Percentiles rank a stretch among this genome's conserved stretches.
These are phyloP conservation scores for Lecanicillium sp. DNA, from an alignment of 2,329 filamentous ascomycete genomes.

Conservation along the genomic window DNA sequence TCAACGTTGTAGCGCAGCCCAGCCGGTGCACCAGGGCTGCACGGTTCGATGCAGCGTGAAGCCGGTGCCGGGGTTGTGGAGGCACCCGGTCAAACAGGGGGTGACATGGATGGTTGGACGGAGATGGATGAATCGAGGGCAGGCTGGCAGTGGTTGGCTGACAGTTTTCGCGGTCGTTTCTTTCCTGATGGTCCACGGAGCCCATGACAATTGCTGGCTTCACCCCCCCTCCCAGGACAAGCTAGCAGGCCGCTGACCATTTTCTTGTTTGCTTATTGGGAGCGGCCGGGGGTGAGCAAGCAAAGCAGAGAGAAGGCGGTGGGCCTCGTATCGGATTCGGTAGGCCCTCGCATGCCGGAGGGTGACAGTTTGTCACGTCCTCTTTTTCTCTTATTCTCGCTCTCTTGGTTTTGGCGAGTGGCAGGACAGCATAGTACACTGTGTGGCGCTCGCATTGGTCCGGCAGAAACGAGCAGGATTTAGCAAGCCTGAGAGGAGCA, in stretches of 20 bases:
- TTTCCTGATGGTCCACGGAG: neutral
- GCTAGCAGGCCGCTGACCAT: neutral
- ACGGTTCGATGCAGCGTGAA: neutral
- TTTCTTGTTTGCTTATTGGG: neutral
- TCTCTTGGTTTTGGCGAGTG: neutral
- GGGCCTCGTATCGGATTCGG: too few species aligned
- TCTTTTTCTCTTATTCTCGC: too few species aligned
- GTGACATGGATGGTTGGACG: neutral
- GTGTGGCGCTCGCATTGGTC: neutral
- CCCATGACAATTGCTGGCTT: neutral
- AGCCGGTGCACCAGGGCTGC: neutral
- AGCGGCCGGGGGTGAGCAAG: too few species aligned
- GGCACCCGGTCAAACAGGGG: too few species aligned
- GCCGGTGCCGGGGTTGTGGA: too few species aligned
- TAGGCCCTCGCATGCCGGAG: too few species aligned
- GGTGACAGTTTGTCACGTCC: too few species aligned
- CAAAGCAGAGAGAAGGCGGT: neutral
- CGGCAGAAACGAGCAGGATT: too few species aligned
- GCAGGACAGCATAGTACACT: neutral
- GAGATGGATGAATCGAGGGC: neutral
- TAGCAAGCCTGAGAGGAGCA: too few species aligned
- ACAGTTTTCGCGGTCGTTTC: neutral
- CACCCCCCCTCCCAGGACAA: neutral
- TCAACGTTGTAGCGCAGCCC: constrained; percentile 3
- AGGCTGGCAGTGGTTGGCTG: neutral